Base-by-base conservation (phyloP, 176 grass and related monocot genomes). In the Lolium rigidum region DNA sequence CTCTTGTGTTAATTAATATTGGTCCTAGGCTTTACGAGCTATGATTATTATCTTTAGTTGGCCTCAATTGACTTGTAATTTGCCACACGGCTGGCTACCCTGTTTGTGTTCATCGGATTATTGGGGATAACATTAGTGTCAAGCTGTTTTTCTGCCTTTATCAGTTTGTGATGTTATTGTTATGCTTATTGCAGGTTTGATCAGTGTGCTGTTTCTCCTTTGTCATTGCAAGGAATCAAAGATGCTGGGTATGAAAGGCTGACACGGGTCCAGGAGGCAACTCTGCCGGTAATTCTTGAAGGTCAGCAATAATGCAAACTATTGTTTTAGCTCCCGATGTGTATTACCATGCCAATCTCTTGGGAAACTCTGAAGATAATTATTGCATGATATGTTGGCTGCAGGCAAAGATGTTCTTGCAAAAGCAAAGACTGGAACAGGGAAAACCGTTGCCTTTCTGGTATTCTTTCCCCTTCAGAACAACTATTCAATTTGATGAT, bases 401-500 rank as follows among this genome's bases (percentile, higher is more conserved):
- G 14, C 87, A 98, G 96, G 97, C 62, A 92, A 86, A 70, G 97
- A 98, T 90, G 94, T 98, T 88, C 97, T 98, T 91, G 97, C 94
- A 79, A 98, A 98, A 90, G 97, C 97, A 70, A 98, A 98, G 84
- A 96, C 94, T 48, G 97, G 97, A 80, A 98, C 97, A 71, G 96
- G 97, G 58, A 98, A 98, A 92, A 98, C 94, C 52, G 92, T 98
- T 78, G 94, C 91, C 62, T 98, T 98, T 95, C 86, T 98, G 97
- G 93, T 98, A 97, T 64, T 93, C 21, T 28, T 84, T 74, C 3
- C 60, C 55, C 80, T 76, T 72, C 50, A 70, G 9, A 57, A 67
- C 50, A 47, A 64, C 77, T 84, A 67, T 9, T 83, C 31, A 83
- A 55, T 71, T 86, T 90, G 58, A 65, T 65, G 56, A 39, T 58